Percentiles rank a stretch among this genome's conserved stretches.
Conservation (phyloP, 1,139 yeast species). For the Kodamaea fungicola region DNA sequence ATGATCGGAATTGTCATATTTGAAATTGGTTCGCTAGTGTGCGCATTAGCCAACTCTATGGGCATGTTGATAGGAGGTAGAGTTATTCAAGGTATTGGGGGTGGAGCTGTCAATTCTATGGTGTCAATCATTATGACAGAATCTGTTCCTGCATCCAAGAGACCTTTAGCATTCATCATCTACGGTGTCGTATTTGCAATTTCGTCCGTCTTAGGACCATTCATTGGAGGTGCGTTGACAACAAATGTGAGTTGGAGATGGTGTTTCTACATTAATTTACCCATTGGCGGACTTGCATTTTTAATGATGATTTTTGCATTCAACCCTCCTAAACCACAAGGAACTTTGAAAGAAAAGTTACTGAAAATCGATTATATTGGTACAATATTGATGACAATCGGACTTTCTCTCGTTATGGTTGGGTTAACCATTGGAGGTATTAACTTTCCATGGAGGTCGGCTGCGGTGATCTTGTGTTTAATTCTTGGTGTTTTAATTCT, state of each 20-base stretch:
- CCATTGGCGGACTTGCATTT: slow-evolving; percentile 21
- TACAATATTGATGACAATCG: slow-evolving; percentile 36
- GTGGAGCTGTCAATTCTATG: slow-evolving; percentile 19
- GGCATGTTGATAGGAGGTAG: slow-evolving; percentile 22
- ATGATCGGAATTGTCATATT: slow-evolving; percentile 51
- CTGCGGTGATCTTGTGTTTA: slow-evolving; percentile 52
- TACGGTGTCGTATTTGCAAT: slow-evolving; percentile 19
- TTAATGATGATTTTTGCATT: slow-evolving; percentile 27
- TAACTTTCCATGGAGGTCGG: slow-evolving; percentile 49
- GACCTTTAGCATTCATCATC: slow-evolving; percentile 17
- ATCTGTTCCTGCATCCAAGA: slow-evolving; percentile 17
- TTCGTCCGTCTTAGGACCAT: slow-evolving; percentile 24
- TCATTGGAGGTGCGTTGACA: slow-evolving; percentile 24
- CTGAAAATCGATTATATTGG: slow-evolving; percentile 48
- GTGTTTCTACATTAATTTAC: slow-evolving; percentile 26
- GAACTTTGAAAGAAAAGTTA: slow-evolving; percentile 39
- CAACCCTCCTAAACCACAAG: slow-evolving; percentile 53
- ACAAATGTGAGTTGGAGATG: slow-evolving; percentile 21
- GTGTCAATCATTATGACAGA: slow-evolving; percentile 19
- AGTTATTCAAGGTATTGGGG: slow-evolving; percentile 19
- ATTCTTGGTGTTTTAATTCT: slow-evolving; percentile 49
- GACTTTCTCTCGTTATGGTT: slow-evolving; percentile 42
- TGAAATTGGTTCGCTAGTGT: slow-evolving; percentile 59
- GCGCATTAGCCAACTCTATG: slow-evolving; percentile 18
- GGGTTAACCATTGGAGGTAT: slow-evolving; percentile 53